Conservation (phyloP, 2,329 filamentous ascomycete species). For the Tolypocladium ophioglossoides region DNA sequence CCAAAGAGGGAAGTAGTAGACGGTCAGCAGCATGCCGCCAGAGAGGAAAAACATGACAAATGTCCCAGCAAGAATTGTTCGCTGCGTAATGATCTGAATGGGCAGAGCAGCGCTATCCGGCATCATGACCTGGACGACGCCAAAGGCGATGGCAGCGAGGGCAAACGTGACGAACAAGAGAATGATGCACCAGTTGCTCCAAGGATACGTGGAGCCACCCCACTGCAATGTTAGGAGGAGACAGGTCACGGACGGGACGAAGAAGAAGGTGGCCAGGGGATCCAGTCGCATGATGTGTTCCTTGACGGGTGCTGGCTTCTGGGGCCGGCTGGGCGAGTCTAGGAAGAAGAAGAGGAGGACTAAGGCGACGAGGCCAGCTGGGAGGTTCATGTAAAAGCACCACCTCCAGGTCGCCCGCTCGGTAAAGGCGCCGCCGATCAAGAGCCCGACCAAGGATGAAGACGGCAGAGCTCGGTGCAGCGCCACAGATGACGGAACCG, state of each 20-base stretch:
- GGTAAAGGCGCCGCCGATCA: conserved; percentile 44
- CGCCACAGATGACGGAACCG: conserved; percentile 43
- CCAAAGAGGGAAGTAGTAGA: conserved; percentile 30
- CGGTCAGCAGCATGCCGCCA: conserved; percentile 40
- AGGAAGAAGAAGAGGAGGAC: conserved; percentile 38
- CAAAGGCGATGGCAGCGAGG: conserved; percentile 34
- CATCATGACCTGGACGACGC: conserved; percentile 39
- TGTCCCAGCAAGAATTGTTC: conserved; percentile 39
- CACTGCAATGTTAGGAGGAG: conserved; percentile 54
- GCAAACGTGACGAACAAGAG: conserved; percentile 41
- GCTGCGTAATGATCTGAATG: conserved; percentile 40
- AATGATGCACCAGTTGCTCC: conserved; percentile 42
- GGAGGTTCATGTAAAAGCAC: conserved; percentile 51
- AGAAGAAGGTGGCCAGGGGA: conserved; percentile 47
- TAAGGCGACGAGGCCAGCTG: conserved; percentile 41
- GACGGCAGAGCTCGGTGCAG: conserved; percentile 39
- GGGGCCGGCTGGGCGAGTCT: conserved; percentile 24
- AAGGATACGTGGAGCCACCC: conserved; percentile 44
- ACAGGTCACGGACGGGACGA: conserved; percentile 48
- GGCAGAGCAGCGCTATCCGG: conserved; percentile 48
- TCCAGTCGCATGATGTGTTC: conserved; percentile 43
- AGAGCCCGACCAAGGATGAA: conserved; percentile 47
- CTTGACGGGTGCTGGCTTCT: conserved; percentile 18
- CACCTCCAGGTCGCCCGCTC: conserved; percentile 38
- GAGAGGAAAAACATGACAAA: conserved; percentile 36